A percentile compares a stretch with the other conserved stretches of the same genome.
phyloP scores from a whole-genome alignment of 1,139 yeast genomes.

The Taphrina deformans region DNA sequence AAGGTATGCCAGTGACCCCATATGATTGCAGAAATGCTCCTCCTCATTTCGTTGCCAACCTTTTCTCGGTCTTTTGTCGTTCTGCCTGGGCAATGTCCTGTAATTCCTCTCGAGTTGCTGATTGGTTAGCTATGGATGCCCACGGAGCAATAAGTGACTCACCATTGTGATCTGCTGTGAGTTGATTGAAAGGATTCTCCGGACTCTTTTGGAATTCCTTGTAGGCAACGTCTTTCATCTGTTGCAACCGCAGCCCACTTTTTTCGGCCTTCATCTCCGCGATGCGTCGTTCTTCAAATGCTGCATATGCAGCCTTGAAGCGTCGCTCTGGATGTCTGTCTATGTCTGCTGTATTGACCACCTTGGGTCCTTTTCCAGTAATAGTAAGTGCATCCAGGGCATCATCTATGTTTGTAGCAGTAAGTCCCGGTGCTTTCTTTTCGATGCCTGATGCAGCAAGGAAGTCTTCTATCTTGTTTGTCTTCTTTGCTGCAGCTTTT shows the following conservation, averaged over 20 bases:
- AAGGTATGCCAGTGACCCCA: too few species aligned
- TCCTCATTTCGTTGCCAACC: conserved; percentile 19
- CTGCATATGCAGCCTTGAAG: conserved; percentile 75
- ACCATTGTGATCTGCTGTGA: conserved; percentile 58
- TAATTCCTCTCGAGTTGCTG: conserved; percentile 29
- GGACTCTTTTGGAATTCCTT: conserved; percentile 81
- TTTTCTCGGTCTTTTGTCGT: conserved; percentile 21
- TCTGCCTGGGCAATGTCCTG: conserved; percentile 29
- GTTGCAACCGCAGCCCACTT: conserved; percentile 79
- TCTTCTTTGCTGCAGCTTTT: conserved; percentile 62
- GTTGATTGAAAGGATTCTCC: conserved; percentile 84
- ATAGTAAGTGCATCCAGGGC: conserved; percentile 72
- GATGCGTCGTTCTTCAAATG: conserved; percentile 67
- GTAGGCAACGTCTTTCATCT: conserved; percentile 67
- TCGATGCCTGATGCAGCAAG: conserved; percentile 39
- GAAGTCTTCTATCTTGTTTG: conserved; percentile 67
- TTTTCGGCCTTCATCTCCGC: conserved; percentile 75
- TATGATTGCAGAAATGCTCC: too few species aligned
- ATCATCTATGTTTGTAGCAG: conserved; percentile 73
- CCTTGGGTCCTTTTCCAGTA: conserved; percentile 46
- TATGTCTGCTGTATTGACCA: conserved; percentile 55
- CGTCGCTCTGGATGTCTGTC: conserved; percentile 90
- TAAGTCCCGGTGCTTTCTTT: conserved; percentile 52
- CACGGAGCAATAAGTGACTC: background rate
- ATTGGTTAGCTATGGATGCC: background rate